phyloP scores from a whole-genome alignment of 805 yeast genomes.

The Metschnikowia amazonensis region DNA sequence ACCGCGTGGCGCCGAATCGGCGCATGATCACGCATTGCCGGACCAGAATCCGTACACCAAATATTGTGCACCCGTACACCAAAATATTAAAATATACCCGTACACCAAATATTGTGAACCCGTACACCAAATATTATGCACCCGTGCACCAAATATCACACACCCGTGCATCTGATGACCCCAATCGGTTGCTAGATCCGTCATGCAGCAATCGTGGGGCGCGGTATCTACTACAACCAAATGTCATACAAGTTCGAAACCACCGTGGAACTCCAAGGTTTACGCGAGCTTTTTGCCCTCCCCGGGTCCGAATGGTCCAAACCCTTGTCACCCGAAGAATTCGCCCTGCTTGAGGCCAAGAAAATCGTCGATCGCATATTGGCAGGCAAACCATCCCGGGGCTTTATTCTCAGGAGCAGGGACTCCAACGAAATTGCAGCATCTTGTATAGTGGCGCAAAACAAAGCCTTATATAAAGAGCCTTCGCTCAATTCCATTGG shows the following conservation, averaged over 20 bases:
- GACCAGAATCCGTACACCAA: neutral
- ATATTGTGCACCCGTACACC: neutral
- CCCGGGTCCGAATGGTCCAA: conserved; percentile 27
- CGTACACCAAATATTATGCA: too few species aligned
- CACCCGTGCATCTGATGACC: too few species aligned
- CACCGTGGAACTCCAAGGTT: conserved; percentile 23
- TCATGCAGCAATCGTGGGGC: too few species aligned
- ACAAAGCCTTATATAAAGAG: conserved; percentile 29
- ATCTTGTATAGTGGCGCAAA: conserved; percentile 21
- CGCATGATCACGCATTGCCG: neutral
- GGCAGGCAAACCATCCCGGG: conserved; percentile 22
- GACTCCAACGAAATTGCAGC: conserved; percentile 22
- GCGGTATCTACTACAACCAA: neutral
- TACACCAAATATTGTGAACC: too few species aligned
- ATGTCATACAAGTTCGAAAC: conserved; percentile 17
- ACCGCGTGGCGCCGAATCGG: neutral
- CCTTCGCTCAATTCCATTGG: conserved; percentile 22
- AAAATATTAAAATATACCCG: too few species aligned
- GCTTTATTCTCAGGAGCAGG: conserved; percentile 26
- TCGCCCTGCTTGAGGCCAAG: conserved; percentile 21
- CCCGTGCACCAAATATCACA: too few species aligned
- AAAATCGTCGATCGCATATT: conserved; percentile 13
- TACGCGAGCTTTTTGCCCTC: conserved; percentile 21
- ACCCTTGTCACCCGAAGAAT: conserved; percentile 19
- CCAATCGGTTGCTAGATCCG: too few species aligned